Conservation (phyloP, 352 stramenopile species). For the Aphanomyces cochlioides region DNA sequence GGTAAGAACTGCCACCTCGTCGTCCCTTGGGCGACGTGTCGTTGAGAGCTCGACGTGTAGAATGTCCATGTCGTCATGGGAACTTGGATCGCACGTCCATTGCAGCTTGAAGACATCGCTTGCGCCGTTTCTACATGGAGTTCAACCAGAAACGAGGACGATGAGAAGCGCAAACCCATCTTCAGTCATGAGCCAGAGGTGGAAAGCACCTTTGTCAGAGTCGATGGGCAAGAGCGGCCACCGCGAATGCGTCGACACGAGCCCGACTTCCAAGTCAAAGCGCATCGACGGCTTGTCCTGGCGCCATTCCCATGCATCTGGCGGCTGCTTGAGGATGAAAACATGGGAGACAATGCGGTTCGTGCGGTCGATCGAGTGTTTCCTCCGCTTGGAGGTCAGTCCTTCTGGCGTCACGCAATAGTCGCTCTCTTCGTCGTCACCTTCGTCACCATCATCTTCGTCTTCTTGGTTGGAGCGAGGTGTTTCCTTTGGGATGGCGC, state of each 20-base stretch:
- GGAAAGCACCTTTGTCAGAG: not conserved
- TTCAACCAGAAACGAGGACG: constrained; percentile 6
- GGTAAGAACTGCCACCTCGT: not conserved
- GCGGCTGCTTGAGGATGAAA: constrained; percentile 13
- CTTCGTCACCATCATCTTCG: not conserved
- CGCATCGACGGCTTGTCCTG: not conserved
- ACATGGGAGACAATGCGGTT: not conserved
- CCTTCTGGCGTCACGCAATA: not conserved
- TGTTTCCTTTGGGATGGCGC: not conserved
- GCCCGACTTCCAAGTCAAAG: not conserved
- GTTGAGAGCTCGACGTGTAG: not conserved
- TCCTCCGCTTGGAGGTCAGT: not conserved
- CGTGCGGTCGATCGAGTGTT: not conserved
- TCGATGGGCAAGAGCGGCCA: not conserved
- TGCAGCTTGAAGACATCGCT: not conserved
- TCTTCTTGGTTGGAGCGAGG: not conserved
- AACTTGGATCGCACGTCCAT: not conserved
- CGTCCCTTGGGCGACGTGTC: not conserved
- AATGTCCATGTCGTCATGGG: not conserved
- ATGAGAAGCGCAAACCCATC: not conserved
- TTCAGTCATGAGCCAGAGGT: constrained; percentile 6
- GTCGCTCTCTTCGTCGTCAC: constrained; percentile 3
- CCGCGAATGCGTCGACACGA: not conserved
- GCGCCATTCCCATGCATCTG: constrained; percentile 1
- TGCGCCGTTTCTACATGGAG: not conserved